A percentile compares a stretch with the other conserved stretches of the same genome.
phyloP scores from a whole-genome alignment of 345 rosid genomes.

The Rhizophora apiculata region DNA sequence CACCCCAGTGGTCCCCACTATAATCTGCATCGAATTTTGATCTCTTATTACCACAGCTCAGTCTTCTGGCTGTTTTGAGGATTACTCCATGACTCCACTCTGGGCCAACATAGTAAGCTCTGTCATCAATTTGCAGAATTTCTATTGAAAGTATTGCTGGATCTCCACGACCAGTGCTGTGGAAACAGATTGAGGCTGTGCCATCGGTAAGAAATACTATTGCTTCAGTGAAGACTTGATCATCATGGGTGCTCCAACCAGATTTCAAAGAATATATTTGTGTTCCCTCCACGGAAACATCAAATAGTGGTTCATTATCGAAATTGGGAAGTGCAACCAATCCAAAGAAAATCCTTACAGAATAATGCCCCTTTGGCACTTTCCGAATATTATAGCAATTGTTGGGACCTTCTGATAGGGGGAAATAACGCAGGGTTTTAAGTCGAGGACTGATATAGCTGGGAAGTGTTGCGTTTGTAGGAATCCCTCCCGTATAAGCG shows the following conservation, averaged over 20 bases:
- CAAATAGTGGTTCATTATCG: slow-evolving; percentile 81
- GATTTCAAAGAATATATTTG: slow-evolving; percentile 69
- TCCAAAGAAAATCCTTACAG: slow-evolving; percentile 81
- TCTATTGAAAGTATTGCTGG: slow-evolving; percentile 83
- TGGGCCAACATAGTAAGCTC: slow-evolving; percentile 63
- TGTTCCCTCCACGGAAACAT: slow-evolving; percentile 85
- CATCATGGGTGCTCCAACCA: slow-evolving; percentile 82
- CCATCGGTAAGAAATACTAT: slow-evolving; percentile 62
- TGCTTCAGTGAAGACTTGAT: slow-evolving; percentile 81
- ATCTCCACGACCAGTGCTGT: slow-evolving; percentile 98
- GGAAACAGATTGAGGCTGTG: slow-evolving; percentile 76
- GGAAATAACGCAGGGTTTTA: slow-evolving; percentile 77
- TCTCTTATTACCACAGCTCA: slow-evolving; percentile 72
- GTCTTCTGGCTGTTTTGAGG: slow-evolving; percentile 68
- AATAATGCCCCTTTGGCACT: slow-evolving; percentile 79
- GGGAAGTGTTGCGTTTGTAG: slow-evolving; percentile 54
- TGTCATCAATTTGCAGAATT: slow-evolving; percentile 80
- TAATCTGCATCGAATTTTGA: slow-evolving; percentile 73
- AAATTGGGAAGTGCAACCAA: slow-evolving; percentile 35
- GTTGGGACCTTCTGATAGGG: slow-evolving; percentile 81
- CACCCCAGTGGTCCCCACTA: slow-evolving; percentile 87
- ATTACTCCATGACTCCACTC: slow-evolving; percentile 55
- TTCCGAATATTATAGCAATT: slow-evolving; percentile 73
- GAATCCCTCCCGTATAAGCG: slow-evolving; percentile 89
- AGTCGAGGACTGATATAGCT: slow-evolving; percentile 66